Conservation (phyloP, 768 basidiomycete species). For the Leccinellum rugosiceps region DNA sequence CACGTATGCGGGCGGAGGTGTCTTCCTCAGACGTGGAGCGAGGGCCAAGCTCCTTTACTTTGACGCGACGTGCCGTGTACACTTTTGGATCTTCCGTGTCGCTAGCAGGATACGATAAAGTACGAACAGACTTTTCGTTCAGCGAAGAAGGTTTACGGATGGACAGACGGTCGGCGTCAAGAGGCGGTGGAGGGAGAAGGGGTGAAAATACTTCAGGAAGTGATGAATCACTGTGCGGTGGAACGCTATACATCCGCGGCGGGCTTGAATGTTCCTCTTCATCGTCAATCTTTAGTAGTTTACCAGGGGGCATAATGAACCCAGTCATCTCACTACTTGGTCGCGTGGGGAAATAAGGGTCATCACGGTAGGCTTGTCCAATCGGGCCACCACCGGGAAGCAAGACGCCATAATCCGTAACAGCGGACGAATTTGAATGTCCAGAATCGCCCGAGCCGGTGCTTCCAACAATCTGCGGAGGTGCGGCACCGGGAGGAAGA, state of each 20-base stretch:
- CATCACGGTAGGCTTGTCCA: conserved; percentile 31
- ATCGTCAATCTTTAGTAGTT: conserved; percentile 34
- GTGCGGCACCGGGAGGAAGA: conserved; percentile 33
- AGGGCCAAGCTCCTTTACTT: conserved; percentile 33
- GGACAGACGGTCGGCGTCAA: conserved; percentile 32
- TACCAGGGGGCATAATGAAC: conserved; percentile 36
- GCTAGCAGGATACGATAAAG: conserved; percentile 31
- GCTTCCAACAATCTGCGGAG: conserved; percentile 37
- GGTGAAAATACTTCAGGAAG: conserved; percentile 32
- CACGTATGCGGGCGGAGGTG: conserved; percentile 1
- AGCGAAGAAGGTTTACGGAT: conserved; percentile 23
- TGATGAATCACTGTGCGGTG: conserved; percentile 19
- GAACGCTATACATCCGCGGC: conserved; percentile 28
- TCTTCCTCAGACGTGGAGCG: conserved; percentile 24
- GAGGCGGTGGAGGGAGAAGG: conserved; percentile 38
- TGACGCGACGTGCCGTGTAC: conserved; percentile 39
- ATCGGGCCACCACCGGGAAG: conserved; percentile 32
- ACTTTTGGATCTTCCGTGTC: conserved; percentile 33
- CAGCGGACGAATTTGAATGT: conserved; percentile 38
- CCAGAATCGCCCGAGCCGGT: conserved; percentile 38
- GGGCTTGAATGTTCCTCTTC: conserved; percentile 28
- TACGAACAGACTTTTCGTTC: conserved; percentile 33
- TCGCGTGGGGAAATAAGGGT: conserved; percentile 21
- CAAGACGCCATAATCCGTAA: conserved; percentile 35
- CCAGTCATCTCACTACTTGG: conserved; percentile 32